These are phyloP conservation scores for Lactifluus hygrophoroides DNA, from an alignment of 768 basidiomycete genomes.

Conservation along the genomic window DNA sequence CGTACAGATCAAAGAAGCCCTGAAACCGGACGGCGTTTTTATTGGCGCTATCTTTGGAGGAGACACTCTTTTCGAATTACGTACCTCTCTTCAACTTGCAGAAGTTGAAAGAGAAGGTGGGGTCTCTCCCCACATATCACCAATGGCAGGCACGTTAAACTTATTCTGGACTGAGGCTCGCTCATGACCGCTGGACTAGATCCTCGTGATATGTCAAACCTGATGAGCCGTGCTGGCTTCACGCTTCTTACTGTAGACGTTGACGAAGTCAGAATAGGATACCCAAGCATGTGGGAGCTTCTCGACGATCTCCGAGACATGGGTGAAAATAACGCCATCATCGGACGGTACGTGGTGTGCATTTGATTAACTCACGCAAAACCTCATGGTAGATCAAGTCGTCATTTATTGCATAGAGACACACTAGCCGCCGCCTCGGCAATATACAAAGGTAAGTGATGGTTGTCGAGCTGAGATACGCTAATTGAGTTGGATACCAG, in stretches of 20 bases:
- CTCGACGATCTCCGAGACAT: constrained; percentile 90
- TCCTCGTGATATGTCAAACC: constrained; percentile 85
- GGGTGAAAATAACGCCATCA: constrained; percentile 91
- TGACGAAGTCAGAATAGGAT: constrained; percentile 85
- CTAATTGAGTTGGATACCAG: constrained; percentile 33
- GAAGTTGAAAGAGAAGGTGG: constrained; percentile 93
- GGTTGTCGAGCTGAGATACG: not conserved
- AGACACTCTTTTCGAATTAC: constrained; percentile 89
- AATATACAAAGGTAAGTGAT: constrained; percentile 76
- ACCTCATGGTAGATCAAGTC: constrained; percentile 32
- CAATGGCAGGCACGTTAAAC: constrained; percentile 77
- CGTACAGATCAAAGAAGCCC: constrained; percentile 75
- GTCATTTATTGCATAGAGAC: constrained; percentile 67
- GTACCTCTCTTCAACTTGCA: constrained; percentile 89
- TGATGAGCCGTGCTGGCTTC: constrained; percentile 89
- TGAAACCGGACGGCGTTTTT: constrained; percentile 90
- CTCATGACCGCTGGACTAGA: constrained; percentile 39
- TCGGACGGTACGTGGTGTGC: constrained; percentile 54
- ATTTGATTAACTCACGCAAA: not conserved
- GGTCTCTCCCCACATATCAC: constrained; percentile 92
- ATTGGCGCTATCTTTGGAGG: constrained; percentile 93
- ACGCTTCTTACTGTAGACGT: constrained; percentile 89
- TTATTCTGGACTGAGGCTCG: not conserved
- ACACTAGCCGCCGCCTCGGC: constrained; percentile 86
- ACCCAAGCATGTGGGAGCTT: constrained; percentile 95